Evolutionary conservation across 2,329 filamentous ascomycete genomes (phyloP), one percentile per base, ranked within the genome.

Genomic region (Aspergillus costaricaensis): DNA sequence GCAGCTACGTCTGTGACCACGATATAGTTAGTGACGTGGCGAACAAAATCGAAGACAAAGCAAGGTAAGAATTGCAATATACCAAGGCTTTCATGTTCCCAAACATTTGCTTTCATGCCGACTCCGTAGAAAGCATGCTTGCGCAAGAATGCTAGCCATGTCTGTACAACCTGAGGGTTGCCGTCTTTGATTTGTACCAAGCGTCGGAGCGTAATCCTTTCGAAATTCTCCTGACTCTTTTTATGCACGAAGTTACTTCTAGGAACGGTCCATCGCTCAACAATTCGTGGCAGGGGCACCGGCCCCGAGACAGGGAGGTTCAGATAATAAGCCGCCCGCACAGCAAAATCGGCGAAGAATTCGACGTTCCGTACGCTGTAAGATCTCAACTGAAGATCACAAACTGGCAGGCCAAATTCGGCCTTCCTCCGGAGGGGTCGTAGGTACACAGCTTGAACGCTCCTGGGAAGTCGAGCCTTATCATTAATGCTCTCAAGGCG

Each of bases 101-200:
- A 99, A 53, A 98, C 85, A 75, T 99, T 97, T 56, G 95, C 95
- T 84, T 99, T 99, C 92, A 99, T 96, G 70, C 95, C 95, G 43
- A 98, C 89, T n/a, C 95, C 95, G 68, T 96, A 91, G 75, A 95
- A 96, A 44, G 92, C 91, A 74, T 97, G 90, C 79, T 96, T 96
- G 72, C 91, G 86, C 72, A 99, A 76, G 74, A 96, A 98, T 0
- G 92, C 92, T 60, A 99, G 81, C 95, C 95, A 99, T 27, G 93
- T 77, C 77, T 96, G 90, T 38, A 99, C 92, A 1, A 88, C 89
- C 74, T 97, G 91, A 0, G 92, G 88, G 71, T 97, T 85, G 0
- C 92, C 95, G 72, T 98, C 95, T 66, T 91, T 89, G 72, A 99
- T 95, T 78, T 96, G 92, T 55, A 99, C 92, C 70, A 97, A 77